phyloP scores from a whole-genome alignment of 2,329 filamentous ascomycete species.

The Ceratocystis harringtonii region DNA sequence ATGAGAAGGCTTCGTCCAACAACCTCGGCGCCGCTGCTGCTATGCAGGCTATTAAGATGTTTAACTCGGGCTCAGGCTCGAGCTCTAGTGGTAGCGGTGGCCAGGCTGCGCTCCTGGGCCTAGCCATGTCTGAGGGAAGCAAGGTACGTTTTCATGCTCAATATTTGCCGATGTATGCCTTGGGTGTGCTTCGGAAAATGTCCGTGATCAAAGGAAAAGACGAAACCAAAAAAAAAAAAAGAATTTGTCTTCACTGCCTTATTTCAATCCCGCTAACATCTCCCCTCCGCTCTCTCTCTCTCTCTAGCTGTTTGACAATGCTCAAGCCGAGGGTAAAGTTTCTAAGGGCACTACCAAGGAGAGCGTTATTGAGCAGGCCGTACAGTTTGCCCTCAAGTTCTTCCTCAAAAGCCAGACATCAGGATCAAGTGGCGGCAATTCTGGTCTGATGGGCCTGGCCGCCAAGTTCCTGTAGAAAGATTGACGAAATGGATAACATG shows the following conservation, averaged over 20 bases:
- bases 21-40: constrained; percentile 59
- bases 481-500: neutral
- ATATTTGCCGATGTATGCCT: no score
- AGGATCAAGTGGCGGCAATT: constrained; percentile 28
- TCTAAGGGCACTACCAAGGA: constrained; percentile 56
- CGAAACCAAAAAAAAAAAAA: constrained; percentile 5
- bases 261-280: neutral
- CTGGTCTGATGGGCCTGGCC: constrained; percentile 32
- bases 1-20: constrained; percentile 33
- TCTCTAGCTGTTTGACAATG: constrained; percentile 44
- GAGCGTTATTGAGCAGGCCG: constrained; percentile 61
- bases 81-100: constrained; percentile 8
- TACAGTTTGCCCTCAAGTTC: constrained; percentile 79
- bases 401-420: constrained; percentile 58
- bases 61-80: constrained; percentile 38
- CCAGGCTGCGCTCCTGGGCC: constrained; percentile 66
- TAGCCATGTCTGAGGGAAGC: constrained; percentile 78
- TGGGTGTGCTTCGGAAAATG: no score
- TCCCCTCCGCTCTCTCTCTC: neutral
- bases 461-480: constrained; percentile 31
- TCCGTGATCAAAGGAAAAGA: neutral
- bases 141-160: constrained; percentile 38
- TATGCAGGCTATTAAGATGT: constrained; percentile 69
- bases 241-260: neutral
- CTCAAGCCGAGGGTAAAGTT: constrained; percentile 39